These are phyloP conservation scores for Rhizopus microsporus DNA, from an alignment of 371 early-diverging fungal species.

Conservation along the genomic window DNA sequence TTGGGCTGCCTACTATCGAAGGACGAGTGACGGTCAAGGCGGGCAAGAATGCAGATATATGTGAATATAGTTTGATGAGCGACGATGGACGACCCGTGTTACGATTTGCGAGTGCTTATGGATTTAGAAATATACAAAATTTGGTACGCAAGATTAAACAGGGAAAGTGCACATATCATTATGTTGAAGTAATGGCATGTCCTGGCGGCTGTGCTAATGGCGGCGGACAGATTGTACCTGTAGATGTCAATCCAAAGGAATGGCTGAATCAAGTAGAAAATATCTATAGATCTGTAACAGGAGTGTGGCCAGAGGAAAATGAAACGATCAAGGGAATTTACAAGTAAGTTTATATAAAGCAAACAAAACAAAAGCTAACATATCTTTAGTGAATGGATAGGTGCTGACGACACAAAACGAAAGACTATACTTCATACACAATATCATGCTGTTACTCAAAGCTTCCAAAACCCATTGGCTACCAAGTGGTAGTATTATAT, in stretches of 20 bases:
- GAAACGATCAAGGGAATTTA: slow-evolving; percentile 54
- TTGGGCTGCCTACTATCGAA: slow-evolving; percentile 33
- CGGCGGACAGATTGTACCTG: slow-evolving; percentile 78
- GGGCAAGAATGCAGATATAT: slow-evolving; percentile 84
- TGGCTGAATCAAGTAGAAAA: slow-evolving; percentile 61
- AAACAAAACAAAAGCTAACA: too few species aligned
- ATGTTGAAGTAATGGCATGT: slow-evolving; percentile 97
- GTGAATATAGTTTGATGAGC: slow-evolving; percentile 62
- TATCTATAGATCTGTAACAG: slow-evolving; percentile 55
- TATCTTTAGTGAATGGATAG: slow-evolving; percentile 49
- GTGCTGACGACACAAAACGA: slow-evolving; percentile 38
- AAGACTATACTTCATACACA: slow-evolving; percentile 69
- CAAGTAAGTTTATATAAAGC: slow-evolving; percentile 42
- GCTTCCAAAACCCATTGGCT: slow-evolving; percentile 62
- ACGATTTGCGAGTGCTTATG: slow-evolving; percentile 86
- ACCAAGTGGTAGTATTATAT: slow-evolving; percentile 67
- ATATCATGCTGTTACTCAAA: slow-evolving; percentile 76
- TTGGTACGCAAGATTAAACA: slow-evolving; percentile 85
- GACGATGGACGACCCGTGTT: slow-evolving; percentile 57
- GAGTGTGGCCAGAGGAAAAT: slow-evolving; percentile 60
- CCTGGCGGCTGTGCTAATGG: slow-evolving; percentile 93
- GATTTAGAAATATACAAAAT: slow-evolving; percentile 97
- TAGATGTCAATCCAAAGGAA: slow-evolving; percentile 59
- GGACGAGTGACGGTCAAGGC: slow-evolving; percentile 54
- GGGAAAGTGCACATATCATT: slow-evolving; percentile 75